Conservation (phyloP, 1,284 basidiomycete species). For the Gymnopus androsaceus region DNA sequence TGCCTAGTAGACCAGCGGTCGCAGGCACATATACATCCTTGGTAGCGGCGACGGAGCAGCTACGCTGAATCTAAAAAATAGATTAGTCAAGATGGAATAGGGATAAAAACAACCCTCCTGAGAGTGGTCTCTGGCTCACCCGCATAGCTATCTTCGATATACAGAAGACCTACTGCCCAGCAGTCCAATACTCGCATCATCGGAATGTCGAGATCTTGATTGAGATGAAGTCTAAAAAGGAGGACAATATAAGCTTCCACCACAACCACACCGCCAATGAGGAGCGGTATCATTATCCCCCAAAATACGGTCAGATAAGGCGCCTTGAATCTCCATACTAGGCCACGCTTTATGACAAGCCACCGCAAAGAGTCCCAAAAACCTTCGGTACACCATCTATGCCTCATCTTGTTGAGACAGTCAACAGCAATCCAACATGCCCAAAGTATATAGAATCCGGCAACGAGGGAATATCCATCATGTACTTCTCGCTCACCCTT, state of each 20-base stretch:
- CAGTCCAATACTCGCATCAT: slow-evolving; percentile 77
- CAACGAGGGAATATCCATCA: slow-evolving; percentile 85
- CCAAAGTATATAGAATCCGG: slow-evolving; percentile 80
- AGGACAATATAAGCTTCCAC: slow-evolving; percentile 78
- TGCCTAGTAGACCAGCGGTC: slow-evolving; percentile 51
- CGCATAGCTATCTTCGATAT: slow-evolving; percentile 70
- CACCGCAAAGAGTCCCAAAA: slow-evolving; percentile 61
- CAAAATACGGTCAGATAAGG: slow-evolving; percentile 67
- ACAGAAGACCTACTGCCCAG: slow-evolving; percentile 79
- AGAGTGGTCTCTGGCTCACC: slow-evolving; percentile 53
- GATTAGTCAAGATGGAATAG: slow-evolving; percentile 4
- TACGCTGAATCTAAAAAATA: slow-evolving; percentile 53
- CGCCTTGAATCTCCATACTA: slow-evolving; percentile 63
- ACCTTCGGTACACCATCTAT: slow-evolving; percentile 55
- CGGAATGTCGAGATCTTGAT: slow-evolving; percentile 53
- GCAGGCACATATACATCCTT: slow-evolving; percentile 69
- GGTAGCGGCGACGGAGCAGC: slow-evolving; percentile 68
- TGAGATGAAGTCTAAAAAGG: slow-evolving; percentile 64
- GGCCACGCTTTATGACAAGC: slow-evolving; percentile 62
- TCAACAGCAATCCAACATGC: slow-evolving; percentile 64
- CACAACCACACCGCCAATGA: slow-evolving; percentile 74
- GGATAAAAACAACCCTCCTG: slow-evolving; percentile 60
- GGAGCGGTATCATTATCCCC: slow-evolving; percentile 72
- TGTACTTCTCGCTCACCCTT: slow-evolving; percentile 56
- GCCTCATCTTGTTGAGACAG: slow-evolving; percentile 66